A percentile compares a stretch with the other conserved stretches of the same genome.
Evolutionary conservation across 306 rosid species (phyloP).

Genomic region (Dryas drummondii): DNA sequence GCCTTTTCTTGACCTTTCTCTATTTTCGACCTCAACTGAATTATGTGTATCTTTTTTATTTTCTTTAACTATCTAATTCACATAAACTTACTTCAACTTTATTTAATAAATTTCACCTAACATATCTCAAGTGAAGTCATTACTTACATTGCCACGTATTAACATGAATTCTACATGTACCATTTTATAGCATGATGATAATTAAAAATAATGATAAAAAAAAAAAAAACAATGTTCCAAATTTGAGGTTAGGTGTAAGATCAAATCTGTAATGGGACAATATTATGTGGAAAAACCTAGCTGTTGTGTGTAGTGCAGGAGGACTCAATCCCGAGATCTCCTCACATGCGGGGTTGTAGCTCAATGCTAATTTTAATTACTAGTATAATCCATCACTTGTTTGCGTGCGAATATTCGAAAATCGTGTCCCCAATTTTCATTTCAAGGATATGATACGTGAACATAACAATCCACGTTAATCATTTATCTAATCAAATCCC

Average conservation of each 20-base stretch:
- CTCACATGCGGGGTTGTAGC: constrained; percentile 38
- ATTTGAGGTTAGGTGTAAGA: not conserved
- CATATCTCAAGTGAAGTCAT: no score
- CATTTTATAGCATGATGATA: not conserved
- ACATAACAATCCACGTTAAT: constrained; percentile 32
- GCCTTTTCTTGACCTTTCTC: no score
- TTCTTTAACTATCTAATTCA: no score
- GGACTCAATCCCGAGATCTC: constrained; percentile 44
- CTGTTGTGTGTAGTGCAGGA: constrained; percentile 6
- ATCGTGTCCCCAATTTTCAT: constrained; percentile 32
- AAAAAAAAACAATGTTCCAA: not conserved
- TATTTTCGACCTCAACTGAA: no score
- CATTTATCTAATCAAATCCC: constrained; percentile 39
- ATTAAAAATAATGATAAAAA: not conserved
- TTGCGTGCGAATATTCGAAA: constrained; percentile 72
- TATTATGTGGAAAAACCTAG: not conserved
- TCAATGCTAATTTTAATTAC: not conserved
- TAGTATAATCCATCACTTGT: constrained; percentile 18
- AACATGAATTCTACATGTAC: not conserved
- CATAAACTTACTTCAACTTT: no score
- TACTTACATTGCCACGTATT: not conserved
- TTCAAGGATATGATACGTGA: constrained; percentile 19
- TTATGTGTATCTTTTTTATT: no score
- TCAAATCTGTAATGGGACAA: not conserved
- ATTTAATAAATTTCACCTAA: no score